Conservation (phyloP, 371 early-diverging fungal genomes). For the Mortierella sp. region DNA sequence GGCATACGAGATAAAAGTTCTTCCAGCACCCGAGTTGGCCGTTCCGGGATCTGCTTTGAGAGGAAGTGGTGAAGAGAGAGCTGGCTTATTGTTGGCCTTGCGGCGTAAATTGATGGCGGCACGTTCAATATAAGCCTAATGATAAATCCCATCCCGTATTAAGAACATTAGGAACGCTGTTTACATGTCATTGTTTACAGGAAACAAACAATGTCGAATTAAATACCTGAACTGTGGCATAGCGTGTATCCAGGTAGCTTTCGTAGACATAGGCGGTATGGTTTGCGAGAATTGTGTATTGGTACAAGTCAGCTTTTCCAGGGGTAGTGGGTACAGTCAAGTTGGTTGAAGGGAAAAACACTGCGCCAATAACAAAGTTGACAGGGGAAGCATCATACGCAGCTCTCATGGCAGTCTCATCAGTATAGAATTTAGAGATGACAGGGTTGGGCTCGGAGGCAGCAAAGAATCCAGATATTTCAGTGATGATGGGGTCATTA, state of each 20-base stretch:
- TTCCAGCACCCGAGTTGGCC: constrained; percentile 30
- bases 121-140: constrained; percentile 58
- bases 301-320: constrained; percentile 15
- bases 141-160: not conserved
- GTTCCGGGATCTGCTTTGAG: constrained; percentile 23
- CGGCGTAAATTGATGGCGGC: constrained; percentile 60
- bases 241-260: constrained; percentile 40
- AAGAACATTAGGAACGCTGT: no score
- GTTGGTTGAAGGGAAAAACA: constrained; percentile 52
- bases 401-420: constrained; percentile 45
- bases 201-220: not conserved
- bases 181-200: not conserved
- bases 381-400: constrained; percentile 48
- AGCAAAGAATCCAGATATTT: constrained; percentile 51
- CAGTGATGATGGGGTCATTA: constrained; percentile 47
- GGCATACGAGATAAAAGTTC: constrained; percentile 49
- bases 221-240: constrained; percentile 55
- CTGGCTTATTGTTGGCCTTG: constrained; percentile 40
- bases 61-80: constrained; percentile 58
- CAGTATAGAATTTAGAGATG: constrained; percentile 38
- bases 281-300: constrained; percentile 57
- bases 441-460: constrained; percentile 53
- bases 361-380: constrained; percentile 57
- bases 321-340: constrained; percentile 21
- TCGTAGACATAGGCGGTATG: constrained; percentile 35